Evolutionary conservation across 805 yeast species (phyloP), one percentile per base, ranked within the genome.

Genomic region (Starmerella ratchasimensis): DNA sequence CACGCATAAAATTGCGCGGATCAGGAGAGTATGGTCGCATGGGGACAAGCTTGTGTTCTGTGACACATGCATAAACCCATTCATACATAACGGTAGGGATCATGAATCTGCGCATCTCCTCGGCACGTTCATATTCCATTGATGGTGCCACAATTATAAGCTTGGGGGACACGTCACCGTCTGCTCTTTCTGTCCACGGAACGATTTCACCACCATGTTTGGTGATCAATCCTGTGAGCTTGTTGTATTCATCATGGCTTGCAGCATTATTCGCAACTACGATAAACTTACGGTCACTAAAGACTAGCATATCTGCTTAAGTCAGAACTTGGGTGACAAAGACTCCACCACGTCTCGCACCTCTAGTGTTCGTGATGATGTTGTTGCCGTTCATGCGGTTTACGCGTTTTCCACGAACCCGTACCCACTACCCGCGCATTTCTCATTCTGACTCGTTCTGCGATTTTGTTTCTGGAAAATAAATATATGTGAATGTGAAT

Each of bases 21-120:
- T 78, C 79, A 0, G 95, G 93, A 13, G 81, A 72, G 54, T 69
- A 84, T 1, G 69, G 65, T 39, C 75, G 65, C 28, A 68, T 62
- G 4, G 78, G 71, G 20, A 66, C 62, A 11, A 67, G 53, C 37
- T 67, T 63, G 0, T 60, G 58, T 20, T 53, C 53, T 7, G 50
- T 50, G 0, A 66, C 50, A 2, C 76, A 68, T 27, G 68, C 72
- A 21, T 55, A 46, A 2, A 80, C 61, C 83, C 90, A 82, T 4
- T 61, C 54, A 0, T 74, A 65, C 0, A 69, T 67, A 13, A 80
- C 77, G 1, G 79, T 67, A 0, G 90, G 83, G 11, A 78, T 63
- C 72, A 79, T 65, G 26, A 67, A 59, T 13, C 62, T 61, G 25
- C 60, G 61, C 4, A 78, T 68, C 23, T 60, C 57, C 2, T 44